Base-by-base conservation (phyloP, 1,284 basidiomycete species). In the Naganishia cerealis region DNA sequence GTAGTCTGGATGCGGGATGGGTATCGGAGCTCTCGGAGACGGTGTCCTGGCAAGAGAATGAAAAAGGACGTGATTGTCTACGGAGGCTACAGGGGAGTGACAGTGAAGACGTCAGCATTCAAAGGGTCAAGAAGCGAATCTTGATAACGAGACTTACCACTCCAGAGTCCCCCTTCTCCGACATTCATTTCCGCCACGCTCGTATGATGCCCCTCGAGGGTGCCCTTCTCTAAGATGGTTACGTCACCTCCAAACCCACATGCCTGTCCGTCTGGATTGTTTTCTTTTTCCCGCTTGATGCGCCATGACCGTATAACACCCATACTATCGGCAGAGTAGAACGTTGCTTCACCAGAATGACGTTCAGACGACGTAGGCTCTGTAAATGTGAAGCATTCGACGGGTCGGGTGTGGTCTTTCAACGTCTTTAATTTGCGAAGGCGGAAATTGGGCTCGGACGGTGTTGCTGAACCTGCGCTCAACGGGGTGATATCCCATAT, bases 261-360 rank as follows among this genome's bases (percentile, higher is more conserved):
- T 21, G 46, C 10, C 15, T 50, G n/a, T 7, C 21, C 46, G n/a
- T 50, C 21, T 24, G 8, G 8, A 16, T 5, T 18, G 21, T 33
- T 33, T 18, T 39, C 29, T 65, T 69, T 33, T 66, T 75, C 70
- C 48, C 63, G 63, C 13, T 62, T 65, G 12, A 77, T 46, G 2
- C 52, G 24, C 79, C 79, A 81, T 46, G 74, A 57, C 58, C 87
- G 89, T 76, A 94, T 87, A 10, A 88, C 77, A 1, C 93, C 93
- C 86, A 94, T 90, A 3, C 90, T 92, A 77, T 94, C 92, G 10
- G 85, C 90, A 0, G 90, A 91, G 78, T 87, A 91, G 3, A 94
- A 79, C 1, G 65, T 48, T 21, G 66, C 68, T 21, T 61, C 50
- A n/a, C 42, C 36, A 1, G 61, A 29, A 4, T 57, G 36, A 21